phyloP scores from a whole-genome alignment of 768 basidiomycete species.

The Boletales sp. region DNA sequence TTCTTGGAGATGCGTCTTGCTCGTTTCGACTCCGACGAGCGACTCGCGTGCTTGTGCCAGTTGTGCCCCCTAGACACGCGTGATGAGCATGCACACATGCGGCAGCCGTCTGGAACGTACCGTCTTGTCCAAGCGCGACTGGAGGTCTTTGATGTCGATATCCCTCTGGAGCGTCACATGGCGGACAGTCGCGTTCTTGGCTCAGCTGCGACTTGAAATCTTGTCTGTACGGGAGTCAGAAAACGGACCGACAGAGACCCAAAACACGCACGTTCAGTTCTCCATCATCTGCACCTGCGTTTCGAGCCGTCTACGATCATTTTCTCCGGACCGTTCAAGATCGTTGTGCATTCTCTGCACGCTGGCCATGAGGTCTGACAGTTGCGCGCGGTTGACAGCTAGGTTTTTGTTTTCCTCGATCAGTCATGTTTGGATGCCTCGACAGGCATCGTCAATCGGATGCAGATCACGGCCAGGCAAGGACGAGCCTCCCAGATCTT shows the following conservation, averaged over 20 bases:
- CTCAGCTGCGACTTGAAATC: constrained; percentile 66
- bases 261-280: constrained; percentile 60
- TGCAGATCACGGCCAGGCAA: not conserved
- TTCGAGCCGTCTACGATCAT: constrained; percentile 79
- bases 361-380: constrained; percentile 85
- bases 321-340: constrained; percentile 77
- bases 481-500: constrained; percentile 81
- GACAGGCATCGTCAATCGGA: constrained; percentile 7
- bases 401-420: constrained; percentile 85
- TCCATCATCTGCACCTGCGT: constrained; percentile 76
- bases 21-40: constrained; percentile 70
- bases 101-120: constrained; percentile 38
- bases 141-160: constrained; percentile 73
- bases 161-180: constrained; percentile 78
- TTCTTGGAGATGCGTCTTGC: constrained; percentile 74
- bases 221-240: constrained; percentile 45
- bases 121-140: constrained; percentile 63
- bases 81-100: not conserved
- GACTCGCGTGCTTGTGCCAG: constrained; percentile 65
- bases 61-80: constrained; percentile 49
- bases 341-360: constrained; percentile 91
- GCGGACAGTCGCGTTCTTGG: constrained; percentile 66
- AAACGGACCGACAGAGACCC: not conserved
- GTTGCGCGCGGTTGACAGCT: constrained; percentile 79
- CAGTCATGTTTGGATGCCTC: constrained; percentile 79